phyloP scores from a whole-genome alignment of 805 yeast species.

The Komagataella ulmi region DNA sequence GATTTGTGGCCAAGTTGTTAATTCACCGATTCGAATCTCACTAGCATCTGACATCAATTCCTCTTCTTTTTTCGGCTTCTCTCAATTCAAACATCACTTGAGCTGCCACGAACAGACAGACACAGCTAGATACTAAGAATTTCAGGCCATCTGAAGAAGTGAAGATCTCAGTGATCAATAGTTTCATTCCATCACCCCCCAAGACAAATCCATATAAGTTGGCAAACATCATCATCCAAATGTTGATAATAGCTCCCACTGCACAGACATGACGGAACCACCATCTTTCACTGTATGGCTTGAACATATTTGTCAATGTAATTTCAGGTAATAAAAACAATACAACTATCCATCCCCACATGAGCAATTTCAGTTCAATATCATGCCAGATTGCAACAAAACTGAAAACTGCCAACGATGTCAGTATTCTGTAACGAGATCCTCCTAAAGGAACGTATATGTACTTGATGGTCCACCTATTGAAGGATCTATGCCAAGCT shows the following conservation, averaged over 20 bases:
- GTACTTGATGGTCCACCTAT: constrained; percentile 82
- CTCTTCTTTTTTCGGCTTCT: constrained; percentile 73
- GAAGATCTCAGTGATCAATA: constrained; percentile 57
- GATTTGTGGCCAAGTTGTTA: background rate
- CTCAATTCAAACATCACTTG: constrained; percentile 94
- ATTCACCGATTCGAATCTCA: background rate
- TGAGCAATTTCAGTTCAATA: constrained; percentile 67
- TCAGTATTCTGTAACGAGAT: constrained; percentile 50
- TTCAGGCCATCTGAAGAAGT: constrained; percentile 54
- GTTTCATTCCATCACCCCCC: constrained; percentile 73
- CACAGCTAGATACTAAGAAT: constrained; percentile 48
- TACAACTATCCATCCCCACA: constrained; percentile 96
- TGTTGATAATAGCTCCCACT: constrained; percentile 74
- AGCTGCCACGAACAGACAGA: constrained; percentile 64
- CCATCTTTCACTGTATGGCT: constrained; percentile 23
- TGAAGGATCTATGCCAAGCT: constrained; percentile 95
- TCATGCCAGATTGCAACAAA: constrained; percentile 99
- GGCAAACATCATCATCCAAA: constrained; percentile 98
- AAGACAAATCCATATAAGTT: constrained; percentile 90
- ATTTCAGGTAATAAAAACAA: constrained; percentile 81
- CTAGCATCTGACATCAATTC: constrained; percentile 70
- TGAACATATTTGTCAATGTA: constrained; percentile 33
- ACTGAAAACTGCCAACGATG: constrained; percentile 76
- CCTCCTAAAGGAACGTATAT: constrained; percentile 91
- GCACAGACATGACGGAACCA: constrained; percentile 82